These are phyloP conservation scores for Trichosporon coremiiforme DNA, from an alignment of 1,284 basidiomycete species.

Conservation along the genomic window DNA sequence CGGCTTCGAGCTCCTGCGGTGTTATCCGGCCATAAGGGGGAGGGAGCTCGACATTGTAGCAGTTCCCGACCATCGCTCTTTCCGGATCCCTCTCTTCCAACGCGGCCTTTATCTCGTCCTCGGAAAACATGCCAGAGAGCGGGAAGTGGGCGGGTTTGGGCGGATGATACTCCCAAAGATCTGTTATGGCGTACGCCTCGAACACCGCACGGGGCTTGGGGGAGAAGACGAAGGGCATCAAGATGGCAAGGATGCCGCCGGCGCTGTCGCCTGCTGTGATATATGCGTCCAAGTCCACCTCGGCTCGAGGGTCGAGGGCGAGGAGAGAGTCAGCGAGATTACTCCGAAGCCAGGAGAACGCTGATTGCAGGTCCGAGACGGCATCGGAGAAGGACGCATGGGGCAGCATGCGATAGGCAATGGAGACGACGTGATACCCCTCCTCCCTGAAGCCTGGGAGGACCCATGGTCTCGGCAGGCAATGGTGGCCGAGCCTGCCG, in stretches of 20 bases:
- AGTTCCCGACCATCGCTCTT: constrained; percentile 25
- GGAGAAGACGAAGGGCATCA: neutral
- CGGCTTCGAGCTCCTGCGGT: neutral
- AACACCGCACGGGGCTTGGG: constrained; percentile 26
- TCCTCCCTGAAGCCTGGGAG: constrained; percentile 30
- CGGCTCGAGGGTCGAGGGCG: neutral
- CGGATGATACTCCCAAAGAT: constrained; percentile 31
- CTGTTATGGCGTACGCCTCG: constrained; percentile 37
- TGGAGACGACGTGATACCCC: constrained; percentile 37
- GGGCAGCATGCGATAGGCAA: constrained; percentile 37
- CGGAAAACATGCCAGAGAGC: neutral
- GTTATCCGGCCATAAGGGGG: neutral
- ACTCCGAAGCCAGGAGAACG: constrained; percentile 32
- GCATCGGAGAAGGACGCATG: constrained; percentile 34
- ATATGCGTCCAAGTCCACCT: constrained; percentile 35
- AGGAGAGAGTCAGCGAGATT: constrained; percentile 24
- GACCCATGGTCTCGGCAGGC: constrained; percentile 34
- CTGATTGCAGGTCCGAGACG: constrained; percentile 32
- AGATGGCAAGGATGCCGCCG: constrained; percentile 33
- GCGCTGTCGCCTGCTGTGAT: constrained; percentile 41
- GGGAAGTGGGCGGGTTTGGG: neutral
- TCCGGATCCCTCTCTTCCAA: constrained; percentile 23
- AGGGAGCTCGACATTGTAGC: constrained; percentile 20
- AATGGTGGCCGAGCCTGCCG: constrained; percentile 32
- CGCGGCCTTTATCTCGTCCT: neutral